A percentile compares a stretch with the other conserved stretches of the same genome.
Conservation (phyloP, 2,329 filamentous ascomycete genomes). For the Hymenoscyphus linearis region DNA sequence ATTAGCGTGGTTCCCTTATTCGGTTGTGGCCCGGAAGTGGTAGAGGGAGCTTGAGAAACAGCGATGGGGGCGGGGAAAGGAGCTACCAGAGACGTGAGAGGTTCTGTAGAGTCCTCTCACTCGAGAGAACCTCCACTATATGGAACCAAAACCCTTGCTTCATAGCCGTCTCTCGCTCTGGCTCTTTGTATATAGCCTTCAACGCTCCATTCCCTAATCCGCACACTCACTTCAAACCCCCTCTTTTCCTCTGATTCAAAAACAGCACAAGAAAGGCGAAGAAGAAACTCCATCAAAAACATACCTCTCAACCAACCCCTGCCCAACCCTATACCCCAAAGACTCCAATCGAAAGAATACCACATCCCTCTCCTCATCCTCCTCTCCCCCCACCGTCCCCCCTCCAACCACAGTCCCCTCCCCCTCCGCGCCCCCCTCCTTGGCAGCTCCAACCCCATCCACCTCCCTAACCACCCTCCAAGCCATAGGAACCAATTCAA, state of each 20-base stretch:
- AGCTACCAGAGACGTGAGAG: not conserved
- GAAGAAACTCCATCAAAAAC: conserved; percentile 24
- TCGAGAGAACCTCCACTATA: not conserved
- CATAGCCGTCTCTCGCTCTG: not conserved
- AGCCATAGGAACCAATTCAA: conserved; percentile 92
- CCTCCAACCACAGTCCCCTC: conserved; percentile 55
- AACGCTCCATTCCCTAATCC: not conserved
- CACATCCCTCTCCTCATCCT: conserved; percentile 76
- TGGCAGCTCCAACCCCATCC: conserved; percentile 13
- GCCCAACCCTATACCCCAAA: conserved; percentile 84
- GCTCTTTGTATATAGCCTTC: not conserved
- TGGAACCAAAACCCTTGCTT: not conserved
- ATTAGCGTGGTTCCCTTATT: not conserved
- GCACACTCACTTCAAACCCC: not conserved
- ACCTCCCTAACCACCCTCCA: conserved; percentile 73
- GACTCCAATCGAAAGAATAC: conserved; percentile 80
- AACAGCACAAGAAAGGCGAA: not conserved
- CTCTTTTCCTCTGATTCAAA: not conserved
- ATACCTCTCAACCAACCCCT: conserved; percentile 86
- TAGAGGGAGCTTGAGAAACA: not conserved
- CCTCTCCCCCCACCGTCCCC: conserved; percentile 53
- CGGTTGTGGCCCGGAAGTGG: not conserved
- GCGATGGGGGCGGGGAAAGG: not conserved
- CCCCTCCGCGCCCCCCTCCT: conserved; percentile 24
- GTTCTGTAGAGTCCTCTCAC: not conserved